Evolutionary conservation across 108 stramenopile species (phyloP), one percentile per base, ranked within the genome.

Genomic region (Fragilariopsis cylindrus): DNA sequence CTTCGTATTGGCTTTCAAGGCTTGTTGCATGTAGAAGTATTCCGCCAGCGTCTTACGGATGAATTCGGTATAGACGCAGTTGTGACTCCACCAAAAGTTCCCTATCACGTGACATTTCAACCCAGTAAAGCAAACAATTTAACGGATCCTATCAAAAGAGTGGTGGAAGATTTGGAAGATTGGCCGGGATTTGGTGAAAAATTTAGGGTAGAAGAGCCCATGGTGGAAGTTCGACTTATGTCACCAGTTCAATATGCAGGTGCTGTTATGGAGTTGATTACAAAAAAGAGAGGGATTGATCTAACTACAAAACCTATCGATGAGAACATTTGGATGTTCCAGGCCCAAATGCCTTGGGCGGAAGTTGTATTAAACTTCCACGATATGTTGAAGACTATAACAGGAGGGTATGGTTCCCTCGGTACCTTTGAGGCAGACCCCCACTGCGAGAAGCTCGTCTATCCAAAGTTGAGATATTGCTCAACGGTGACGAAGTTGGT

Each of bases 11-110:
- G 99, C 0, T 99, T 99, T 78, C 94, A 98, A 74, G 99, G 99
- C 39, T 76, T 98, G 46, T 74, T 99, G 21, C 99, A 99, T 77
- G 96, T 98, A 65, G 99, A 99, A 69, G 96, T 99, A 5, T 97
- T 99, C 72, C 91, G 96, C 45, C 96, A 99, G 84, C 79, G 99
- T 11, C 80, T 98, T n/a, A 11, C 53, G 65, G 97, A 99, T 76
- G 98, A 99, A 81, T 97, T 96, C 79, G 91, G 86, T n/a, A 74
- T 96, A 41, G 96, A 97, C 49, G 95, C 98, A 4, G 83, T 99
- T 19, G 97, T 98, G 16, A 99, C 99, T 7, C 96, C 98, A 9
- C 99, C 99, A 3, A 96, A 96, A 69, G 99, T 98, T 40, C 96
- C 97, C 16, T 99, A 98, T 80, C 88, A 84, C 52, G 83, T 92